phyloP scores from a whole-genome alignment of 2,329 filamentous ascomycete species.

The Lomentospora prolificans region DNA sequence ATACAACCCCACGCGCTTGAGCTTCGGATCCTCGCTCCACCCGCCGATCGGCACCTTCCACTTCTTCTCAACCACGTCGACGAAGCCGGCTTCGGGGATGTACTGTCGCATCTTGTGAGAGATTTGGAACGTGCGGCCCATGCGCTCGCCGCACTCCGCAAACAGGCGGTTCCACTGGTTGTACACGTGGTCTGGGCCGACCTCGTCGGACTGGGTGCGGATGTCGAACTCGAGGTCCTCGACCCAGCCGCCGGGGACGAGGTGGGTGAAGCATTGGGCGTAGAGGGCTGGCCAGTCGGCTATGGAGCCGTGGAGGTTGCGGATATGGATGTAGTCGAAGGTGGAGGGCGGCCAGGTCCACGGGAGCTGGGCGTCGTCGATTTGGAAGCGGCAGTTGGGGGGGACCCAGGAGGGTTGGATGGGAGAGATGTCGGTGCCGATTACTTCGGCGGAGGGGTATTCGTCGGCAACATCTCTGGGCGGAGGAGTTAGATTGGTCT shows the following conservation, averaged over 20 bases:
- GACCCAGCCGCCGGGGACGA: neutral
- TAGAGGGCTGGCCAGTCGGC: slow-evolving; percentile 30
- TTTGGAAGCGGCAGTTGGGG: slow-evolving; percentile 52
- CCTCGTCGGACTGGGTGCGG: slow-evolving; percentile 10
- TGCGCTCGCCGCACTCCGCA: neutral
- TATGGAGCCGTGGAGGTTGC: slow-evolving; percentile 42
- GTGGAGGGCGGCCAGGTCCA: slow-evolving; percentile 35
- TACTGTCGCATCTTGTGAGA: neutral
- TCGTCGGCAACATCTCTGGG: slow-evolving; percentile 21
- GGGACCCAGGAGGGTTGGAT: slow-evolving; percentile 50
- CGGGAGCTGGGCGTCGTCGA: slow-evolving; percentile 48
- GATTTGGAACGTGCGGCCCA: neutral
- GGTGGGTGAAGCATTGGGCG: neutral
- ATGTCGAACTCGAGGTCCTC: slow-evolving; percentile 13
- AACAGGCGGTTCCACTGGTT: neutral
- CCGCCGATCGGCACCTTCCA: slow-evolving; percentile 41
- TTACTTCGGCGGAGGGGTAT: slow-evolving; percentile 34
- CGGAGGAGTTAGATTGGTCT: slow-evolving; percentile 2
- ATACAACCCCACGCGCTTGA: slow-evolving; percentile 30
- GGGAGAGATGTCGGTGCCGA: slow-evolving; percentile 47
- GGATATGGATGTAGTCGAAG: slow-evolving; percentile 52
- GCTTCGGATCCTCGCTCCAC: slow-evolving; percentile 37
- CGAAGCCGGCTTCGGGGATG: neutral
- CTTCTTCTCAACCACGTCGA: neutral
- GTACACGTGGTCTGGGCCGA: neutral